Base-by-base conservation (phyloP, 768 basidiomycete species). In the Russula griseocarnosa region DNA sequence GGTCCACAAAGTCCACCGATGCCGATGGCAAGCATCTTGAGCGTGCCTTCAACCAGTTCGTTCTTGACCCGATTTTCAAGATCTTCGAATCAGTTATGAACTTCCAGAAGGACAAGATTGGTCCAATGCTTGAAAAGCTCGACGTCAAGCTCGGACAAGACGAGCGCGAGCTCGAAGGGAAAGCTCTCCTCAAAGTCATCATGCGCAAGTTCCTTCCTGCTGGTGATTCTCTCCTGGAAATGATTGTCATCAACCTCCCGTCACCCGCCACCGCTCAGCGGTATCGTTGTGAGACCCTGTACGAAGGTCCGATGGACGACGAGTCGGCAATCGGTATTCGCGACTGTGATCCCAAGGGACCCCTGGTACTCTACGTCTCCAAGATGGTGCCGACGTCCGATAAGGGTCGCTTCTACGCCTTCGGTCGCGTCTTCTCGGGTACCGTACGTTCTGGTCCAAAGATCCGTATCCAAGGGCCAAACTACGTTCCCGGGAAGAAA, bases 371-470 rank as follows among this genome's bases (percentile, higher is more conserved):
- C 68, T 99, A 99, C 79, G 83, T 99, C 79, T 98, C 97, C 70
- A 98, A 98, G 87, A 98, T 99, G 97, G 97, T 98, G 71, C 97
- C 97, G 67, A 98, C 97, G 50, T 97, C 97, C 70, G 97, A 99
- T 78, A 98, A 98, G 81, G 97, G 97, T 73, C 95, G 97, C 66
- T 99, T 98, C 90, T 98, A 98, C 78, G 97, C 97, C 66, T 99
- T 99, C 77, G 97, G 97, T 78, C 97, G 97, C 84, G 88, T 99
- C 81, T 99, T 99, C 85, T 92, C 97, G 67, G 97, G 97, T 74
- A 98, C 94, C 66, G 94, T 98, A 74, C 87, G 85, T 70, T 86
- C 97, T 61, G 97, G 97, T 60, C 97, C 97, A 74, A 99, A 99
- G 81, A 86, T 98, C 79, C 94, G 97, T 73, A 98, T 99, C 72